Percentiles rank a stretch among this genome's conserved stretches.
Conservation (phyloP, 371 early-diverging fungal genomes). For the Circinella minor region DNA sequence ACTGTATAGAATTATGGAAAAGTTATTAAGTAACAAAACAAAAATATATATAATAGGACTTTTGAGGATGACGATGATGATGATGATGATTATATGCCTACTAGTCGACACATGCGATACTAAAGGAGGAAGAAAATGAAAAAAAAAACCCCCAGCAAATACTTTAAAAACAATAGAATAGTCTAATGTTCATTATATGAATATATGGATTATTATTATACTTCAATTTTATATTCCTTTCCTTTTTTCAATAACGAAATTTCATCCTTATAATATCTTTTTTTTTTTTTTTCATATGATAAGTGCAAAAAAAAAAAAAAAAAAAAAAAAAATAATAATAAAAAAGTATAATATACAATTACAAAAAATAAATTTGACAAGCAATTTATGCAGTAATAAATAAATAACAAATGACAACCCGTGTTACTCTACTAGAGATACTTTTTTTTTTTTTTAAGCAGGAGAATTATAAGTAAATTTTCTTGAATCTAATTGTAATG, state of each 20-base stretch:
- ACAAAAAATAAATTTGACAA: background rate
- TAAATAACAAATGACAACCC: background rate
- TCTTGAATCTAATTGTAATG: conserved; percentile 7
- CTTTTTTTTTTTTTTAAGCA: background rate
- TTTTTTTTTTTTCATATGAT: too few relatives aligned
- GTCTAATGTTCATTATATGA: too few relatives aligned
- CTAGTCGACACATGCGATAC: conserved; percentile 8
- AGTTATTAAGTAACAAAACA: too few relatives aligned
- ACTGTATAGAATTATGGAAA: too few relatives aligned
- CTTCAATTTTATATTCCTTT: too few relatives aligned
- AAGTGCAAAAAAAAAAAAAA: too few relatives aligned
- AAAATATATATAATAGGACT: conserved; percentile 10
- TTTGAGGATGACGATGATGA: conserved; percentile 36
- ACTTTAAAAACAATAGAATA: too few relatives aligned
- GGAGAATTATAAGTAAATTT: conserved; percentile 2
- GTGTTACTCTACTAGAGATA: background rate
- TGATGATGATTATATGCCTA: conserved; percentile 23
- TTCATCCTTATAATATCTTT: too few relatives aligned
- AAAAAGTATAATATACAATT: background rate
- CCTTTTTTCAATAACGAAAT: too few relatives aligned
- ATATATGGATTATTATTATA: too few relatives aligned
- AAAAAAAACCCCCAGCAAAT: background rate
- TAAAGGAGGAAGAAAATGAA: background rate
- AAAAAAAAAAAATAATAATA: too few relatives aligned
- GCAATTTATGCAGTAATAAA: background rate